Evolutionary conservation across 2,329 filamentous ascomycete species (phyloP).

Genomic region (Stagonosporopsis tanaceti): DNA sequence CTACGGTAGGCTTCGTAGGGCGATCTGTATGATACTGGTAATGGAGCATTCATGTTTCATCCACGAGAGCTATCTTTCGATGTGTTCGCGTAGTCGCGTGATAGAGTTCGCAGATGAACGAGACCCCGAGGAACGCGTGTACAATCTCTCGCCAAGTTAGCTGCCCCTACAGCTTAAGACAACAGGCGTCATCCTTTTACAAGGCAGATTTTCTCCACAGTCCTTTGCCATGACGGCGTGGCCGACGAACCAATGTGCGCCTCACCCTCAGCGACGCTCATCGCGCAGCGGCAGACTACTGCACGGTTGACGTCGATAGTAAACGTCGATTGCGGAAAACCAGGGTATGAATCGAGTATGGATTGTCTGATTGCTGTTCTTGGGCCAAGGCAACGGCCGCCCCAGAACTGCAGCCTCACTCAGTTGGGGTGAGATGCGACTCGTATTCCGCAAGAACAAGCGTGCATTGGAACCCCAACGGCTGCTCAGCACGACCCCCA

Average conservation of each 20-base stretch:
- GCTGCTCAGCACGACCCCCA: conserved; percentile 5
- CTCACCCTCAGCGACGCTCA: neutral
- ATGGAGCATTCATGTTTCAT: conserved; percentile 13
- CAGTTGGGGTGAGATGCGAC: neutral
- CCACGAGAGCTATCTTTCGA: neutral
- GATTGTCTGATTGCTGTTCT: neutral
- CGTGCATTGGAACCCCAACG: conserved; percentile 7
- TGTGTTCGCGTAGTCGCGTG: neutral
- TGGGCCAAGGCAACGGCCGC: conserved; percentile 1
- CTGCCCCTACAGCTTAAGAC: neutral
- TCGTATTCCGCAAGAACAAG: neutral
- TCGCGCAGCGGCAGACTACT: neutral
- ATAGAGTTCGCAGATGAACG: conserved; percentile 7
- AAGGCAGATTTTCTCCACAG: neutral
- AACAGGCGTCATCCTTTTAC: conserved; percentile 15
- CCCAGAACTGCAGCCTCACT: conserved; percentile 11
- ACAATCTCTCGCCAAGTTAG: conserved; percentile 4
- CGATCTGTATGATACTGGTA: conserved; percentile 13
- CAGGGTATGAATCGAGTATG: conserved; percentile 3
- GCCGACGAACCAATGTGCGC: neutral
- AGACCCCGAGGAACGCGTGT: conserved; percentile 8
- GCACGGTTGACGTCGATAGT: neutral
- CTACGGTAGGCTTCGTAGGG: conserved; percentile 7
- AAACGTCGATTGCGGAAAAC: neutral
- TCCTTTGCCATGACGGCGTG: neutral